Evolutionary conservation across 73 alveolate species (phyloP).

Genomic region (Breviolum minutum): DNA sequence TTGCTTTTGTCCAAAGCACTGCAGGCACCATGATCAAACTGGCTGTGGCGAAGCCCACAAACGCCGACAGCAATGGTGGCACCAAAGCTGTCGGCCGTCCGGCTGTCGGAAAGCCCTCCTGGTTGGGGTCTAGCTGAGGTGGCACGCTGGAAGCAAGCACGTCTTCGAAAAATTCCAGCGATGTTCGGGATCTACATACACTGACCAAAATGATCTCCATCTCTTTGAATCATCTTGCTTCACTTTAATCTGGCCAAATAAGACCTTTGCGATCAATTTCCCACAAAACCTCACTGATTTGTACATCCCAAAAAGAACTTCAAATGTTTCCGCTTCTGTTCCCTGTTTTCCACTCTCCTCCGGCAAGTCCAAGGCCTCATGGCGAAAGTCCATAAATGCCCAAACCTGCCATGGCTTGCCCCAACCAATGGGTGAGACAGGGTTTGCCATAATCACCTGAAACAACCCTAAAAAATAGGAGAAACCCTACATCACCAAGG

Average conservation of each 20-base stretch:
- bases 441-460: too few relatives aligned
- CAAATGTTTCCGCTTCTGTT: not conserved
- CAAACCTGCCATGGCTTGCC: not conserved
- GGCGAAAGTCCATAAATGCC: not conserved
- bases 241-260: too few relatives aligned
- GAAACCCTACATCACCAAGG: too few relatives aligned
- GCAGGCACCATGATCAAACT: conserved; percentile 33
- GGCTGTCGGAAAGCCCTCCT: conserved; percentile 3
- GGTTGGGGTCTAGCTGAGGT: not conserved
- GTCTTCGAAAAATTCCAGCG: not conserved
- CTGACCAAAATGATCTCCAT: not conserved
- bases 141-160: too few relatives aligned
- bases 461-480: too few relatives aligned
- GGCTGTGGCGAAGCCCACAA: not conserved
- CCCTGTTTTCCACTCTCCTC: not conserved
- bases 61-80: not conserved
- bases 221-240: not conserved
- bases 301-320: not conserved
- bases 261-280: not conserved
- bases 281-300: not conserved
- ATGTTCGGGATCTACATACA: not conserved
- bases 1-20: not conserved
- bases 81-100: not conserved
- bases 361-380: not conserved
- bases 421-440: too few relatives aligned